phyloP scores from a whole-genome alignment of 768 basidiomycete genomes.

The Amanita rubescens region DNA sequence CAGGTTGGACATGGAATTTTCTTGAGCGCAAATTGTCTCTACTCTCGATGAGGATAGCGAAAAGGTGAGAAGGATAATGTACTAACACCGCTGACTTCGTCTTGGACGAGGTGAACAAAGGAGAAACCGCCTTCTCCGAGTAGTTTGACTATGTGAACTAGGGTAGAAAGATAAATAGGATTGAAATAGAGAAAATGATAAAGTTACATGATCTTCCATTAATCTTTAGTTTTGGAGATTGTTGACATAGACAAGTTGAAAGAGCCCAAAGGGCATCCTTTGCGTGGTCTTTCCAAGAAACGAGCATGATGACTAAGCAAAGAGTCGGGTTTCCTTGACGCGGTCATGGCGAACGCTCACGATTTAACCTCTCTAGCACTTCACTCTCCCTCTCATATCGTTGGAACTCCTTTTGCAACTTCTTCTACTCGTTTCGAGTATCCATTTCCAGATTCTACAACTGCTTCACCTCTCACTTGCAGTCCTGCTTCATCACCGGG shows the following conservation, averaged over 20 bases:
- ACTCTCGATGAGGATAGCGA: constrained; percentile 6
- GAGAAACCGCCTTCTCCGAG: constrained; percentile 96
- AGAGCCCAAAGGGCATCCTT: constrained; percentile 81
- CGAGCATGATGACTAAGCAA: background rate
- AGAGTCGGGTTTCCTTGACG: too few species aligned
- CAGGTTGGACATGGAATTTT: constrained; percentile 92
- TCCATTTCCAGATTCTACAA: constrained; percentile 20
- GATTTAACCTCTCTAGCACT: background rate
- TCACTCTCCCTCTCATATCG: constrained; percentile 15
- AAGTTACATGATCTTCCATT: constrained; percentile 93
- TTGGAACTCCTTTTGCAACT: constrained; percentile 28
- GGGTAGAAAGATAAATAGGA: background rate
- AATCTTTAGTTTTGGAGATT: constrained; percentile 86
- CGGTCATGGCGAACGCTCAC: background rate
- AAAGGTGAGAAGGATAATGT: background rate
- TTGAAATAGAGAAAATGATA: constrained; percentile 23
- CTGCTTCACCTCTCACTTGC: background rate
- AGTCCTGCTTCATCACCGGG: constrained; percentile 7
- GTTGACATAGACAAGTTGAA: constrained; percentile 73
- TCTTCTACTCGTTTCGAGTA: constrained; percentile 24
- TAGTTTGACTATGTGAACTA: constrained; percentile 85
- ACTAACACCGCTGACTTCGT: constrained; percentile 77
- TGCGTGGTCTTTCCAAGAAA: constrained; percentile 56
- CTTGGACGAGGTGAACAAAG: constrained; percentile 84
- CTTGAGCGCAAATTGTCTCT: constrained; percentile 94